phyloP scores from a whole-genome alignment of 306 rosid genomes.

The Parietaria judaica region DNA sequence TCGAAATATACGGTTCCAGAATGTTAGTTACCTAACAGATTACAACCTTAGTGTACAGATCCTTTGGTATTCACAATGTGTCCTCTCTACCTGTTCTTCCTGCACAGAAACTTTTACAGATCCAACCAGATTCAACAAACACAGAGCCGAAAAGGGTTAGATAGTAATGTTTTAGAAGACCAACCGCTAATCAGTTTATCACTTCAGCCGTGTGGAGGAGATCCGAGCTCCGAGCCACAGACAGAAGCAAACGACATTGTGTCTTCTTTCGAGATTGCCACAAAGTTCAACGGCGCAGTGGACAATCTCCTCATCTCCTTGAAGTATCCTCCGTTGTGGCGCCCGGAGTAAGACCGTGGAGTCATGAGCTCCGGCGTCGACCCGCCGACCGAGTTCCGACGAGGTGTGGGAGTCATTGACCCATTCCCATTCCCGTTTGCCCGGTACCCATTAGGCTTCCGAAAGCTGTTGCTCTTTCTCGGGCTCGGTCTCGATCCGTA shows the following conservation, averaged over 20 bases:
- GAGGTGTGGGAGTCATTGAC: slow-evolving; percentile 82
- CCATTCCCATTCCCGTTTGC: slow-evolving; percentile 80
- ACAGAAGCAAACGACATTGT: slow-evolving; percentile 75
- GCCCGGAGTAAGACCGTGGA: slow-evolving; percentile 81
- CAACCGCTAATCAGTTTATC: slow-evolving; percentile 19
- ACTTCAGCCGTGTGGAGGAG: slow-evolving; percentile 63
- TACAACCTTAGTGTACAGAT: slow-evolving; percentile 57
- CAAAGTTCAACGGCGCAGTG: slow-evolving; percentile 78
- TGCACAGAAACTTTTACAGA: slow-evolving; percentile 38
- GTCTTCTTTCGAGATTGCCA: slow-evolving; percentile 80
- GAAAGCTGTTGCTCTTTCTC: slow-evolving; percentile 69
- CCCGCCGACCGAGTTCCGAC: slow-evolving; percentile 68
- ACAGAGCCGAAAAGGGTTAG: too few relatives aligned
- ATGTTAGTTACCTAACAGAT: slow-evolving; percentile 49
- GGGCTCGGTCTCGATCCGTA: slow-evolving; percentile 97
- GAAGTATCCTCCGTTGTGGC: slow-evolving; percentile 87
- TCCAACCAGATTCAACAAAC: too few relatives aligned
- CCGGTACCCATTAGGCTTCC: slow-evolving; percentile 64
- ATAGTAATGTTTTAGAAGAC: slow-evolving; percentile 1
- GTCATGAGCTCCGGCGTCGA: slow-evolving; percentile 71
- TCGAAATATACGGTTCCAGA: slow-evolving; percentile 33
- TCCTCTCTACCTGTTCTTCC: slow-evolving; percentile 35
- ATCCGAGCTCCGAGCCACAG: slow-evolving; percentile 83
- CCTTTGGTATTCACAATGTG: slow-evolving; percentile 58
- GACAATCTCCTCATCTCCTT: slow-evolving; percentile 81